Conservation (phyloP, 78 protist genomes). For the Dictyostelium brefeldianum region DNA sequence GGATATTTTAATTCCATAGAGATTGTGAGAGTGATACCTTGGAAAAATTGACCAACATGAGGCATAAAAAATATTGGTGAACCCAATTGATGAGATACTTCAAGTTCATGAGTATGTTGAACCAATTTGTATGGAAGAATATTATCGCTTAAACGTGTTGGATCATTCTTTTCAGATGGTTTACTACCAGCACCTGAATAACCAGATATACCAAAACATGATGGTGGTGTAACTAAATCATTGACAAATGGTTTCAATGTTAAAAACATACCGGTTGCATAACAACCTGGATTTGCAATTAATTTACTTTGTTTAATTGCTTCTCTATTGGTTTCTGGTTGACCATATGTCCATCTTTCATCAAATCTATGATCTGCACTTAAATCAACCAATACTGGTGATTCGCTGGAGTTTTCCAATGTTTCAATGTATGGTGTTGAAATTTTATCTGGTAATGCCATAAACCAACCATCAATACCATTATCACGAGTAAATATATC, state of each 20-base stretch:
- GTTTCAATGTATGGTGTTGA: slow-evolving; percentile 72
- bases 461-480: slow-evolving; percentile 83
- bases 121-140: slow-evolving; percentile 83
- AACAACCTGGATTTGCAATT: slow-evolving; percentile 90
- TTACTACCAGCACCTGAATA: slow-evolving; percentile 89
- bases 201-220: slow-evolving; percentile 86
- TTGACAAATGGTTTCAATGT: slow-evolving; percentile 55
- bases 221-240: slow-evolving; percentile 72
- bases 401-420: not conserved
- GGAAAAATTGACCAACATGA: slow-evolving; percentile 90
- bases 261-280: slow-evolving; percentile 85
- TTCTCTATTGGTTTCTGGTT: slow-evolving; percentile 85
- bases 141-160: slow-evolving; percentile 73
- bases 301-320: slow-evolving; percentile 24
- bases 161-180: slow-evolving; percentile 86
- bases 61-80: slow-evolving; percentile 86
- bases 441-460: slow-evolving; percentile 86
- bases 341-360: slow-evolving; percentile 84
- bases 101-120: slow-evolving; percentile 86
- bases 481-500: slow-evolving; percentile 36
- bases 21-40: slow-evolving; percentile 86
- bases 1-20: slow-evolving; percentile 29
- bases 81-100: slow-evolving; percentile 83
- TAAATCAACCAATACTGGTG: slow-evolving; percentile 69
- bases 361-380: slow-evolving; percentile 80